Percentiles rank a stretch among this genome's conserved stretches.
Evolutionary conservation across 2,329 filamentous ascomycete genomes (phyloP).

Genomic region (Fusarium proliferatum): DNA sequence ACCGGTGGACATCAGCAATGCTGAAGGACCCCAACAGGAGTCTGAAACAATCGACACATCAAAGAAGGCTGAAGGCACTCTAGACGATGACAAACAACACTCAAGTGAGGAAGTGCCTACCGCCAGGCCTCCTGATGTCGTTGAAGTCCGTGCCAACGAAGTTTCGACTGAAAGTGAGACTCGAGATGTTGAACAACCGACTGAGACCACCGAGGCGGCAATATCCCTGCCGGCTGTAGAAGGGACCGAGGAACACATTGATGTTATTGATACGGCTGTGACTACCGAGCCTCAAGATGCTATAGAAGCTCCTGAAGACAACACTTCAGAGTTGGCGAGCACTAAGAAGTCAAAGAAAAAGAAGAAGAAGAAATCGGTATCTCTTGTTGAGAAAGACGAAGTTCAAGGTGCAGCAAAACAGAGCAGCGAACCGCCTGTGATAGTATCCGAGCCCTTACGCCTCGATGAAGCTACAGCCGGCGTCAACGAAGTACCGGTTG

Average conservation of each 20-base stretch:
- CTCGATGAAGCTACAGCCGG: not conserved
- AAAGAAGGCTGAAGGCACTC: not conserved
- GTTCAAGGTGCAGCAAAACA: conserved; percentile 15
- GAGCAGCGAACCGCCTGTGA: conserved; percentile 3
- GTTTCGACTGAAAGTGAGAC: not conserved
- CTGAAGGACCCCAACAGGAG: not conserved
- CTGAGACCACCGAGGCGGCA: not conserved
- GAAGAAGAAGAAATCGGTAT: conserved; percentile 47
- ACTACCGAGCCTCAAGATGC: conserved; percentile 6
- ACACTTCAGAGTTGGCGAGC: conserved; percentile 17
- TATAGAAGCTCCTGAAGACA: conserved; percentile 23
- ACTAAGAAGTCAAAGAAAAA: conserved; percentile 46
- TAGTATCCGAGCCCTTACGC: conserved; percentile 22
- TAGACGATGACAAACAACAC: not conserved
- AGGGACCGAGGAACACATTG: not conserved
- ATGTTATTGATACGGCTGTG: not conserved
- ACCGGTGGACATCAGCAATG: conserved; percentile 2
- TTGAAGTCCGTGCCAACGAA: not conserved
- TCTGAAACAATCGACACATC: not conserved
- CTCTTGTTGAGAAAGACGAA: conserved; percentile 25
- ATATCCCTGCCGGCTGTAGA: not conserved
- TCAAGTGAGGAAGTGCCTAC: not conserved
- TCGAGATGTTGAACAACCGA: not conserved
- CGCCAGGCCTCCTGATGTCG: not conserved
- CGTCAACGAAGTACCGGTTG: not conserved